Conservation (phyloP, 73 alveolate genomes). For the Durusdinium trenchii region DNA sequence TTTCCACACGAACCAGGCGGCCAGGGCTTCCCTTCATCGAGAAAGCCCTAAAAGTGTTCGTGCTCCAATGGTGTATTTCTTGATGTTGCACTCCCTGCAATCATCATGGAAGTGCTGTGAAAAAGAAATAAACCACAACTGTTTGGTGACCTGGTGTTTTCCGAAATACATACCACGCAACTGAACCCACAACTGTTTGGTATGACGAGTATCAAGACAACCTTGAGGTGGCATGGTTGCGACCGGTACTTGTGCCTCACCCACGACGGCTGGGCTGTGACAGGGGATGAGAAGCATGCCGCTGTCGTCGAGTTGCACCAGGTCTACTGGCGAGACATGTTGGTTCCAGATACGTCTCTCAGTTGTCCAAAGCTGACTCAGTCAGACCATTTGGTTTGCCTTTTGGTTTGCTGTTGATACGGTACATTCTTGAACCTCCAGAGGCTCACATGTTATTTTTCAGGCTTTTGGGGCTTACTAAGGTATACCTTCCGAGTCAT, state of each 20-base stretch:
- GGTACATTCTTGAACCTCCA: neutral
- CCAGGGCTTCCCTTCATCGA: no score
- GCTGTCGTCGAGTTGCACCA: constrained; percentile 45
- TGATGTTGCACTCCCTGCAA: no score
- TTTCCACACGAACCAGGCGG: no score
- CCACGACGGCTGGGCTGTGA: constrained; percentile 91
- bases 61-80: no score
- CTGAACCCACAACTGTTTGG: no score
- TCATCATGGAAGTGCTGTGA: no score
- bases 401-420: neutral
- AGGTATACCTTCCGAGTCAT: constrained; percentile 65
- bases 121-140: no score
- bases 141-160: no score
- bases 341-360: constrained; percentile 83
- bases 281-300: constrained; percentile 84
- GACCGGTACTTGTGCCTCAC: constrained; percentile 51
- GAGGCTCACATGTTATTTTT: neutral
- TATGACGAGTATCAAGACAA: no score
- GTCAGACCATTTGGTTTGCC: no score
- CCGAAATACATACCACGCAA: no score
- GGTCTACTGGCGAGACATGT: constrained; percentile 82
- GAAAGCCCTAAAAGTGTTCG: no score
- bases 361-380: neutral
- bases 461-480: neutral
- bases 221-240: constrained; percentile 79